Percentiles rank a stretch among this genome's conserved stretches.
phyloP scores from a whole-genome alignment of 2,329 filamentous ascomycete species.

The Dryadomyces quercus-mongolicae region DNA sequence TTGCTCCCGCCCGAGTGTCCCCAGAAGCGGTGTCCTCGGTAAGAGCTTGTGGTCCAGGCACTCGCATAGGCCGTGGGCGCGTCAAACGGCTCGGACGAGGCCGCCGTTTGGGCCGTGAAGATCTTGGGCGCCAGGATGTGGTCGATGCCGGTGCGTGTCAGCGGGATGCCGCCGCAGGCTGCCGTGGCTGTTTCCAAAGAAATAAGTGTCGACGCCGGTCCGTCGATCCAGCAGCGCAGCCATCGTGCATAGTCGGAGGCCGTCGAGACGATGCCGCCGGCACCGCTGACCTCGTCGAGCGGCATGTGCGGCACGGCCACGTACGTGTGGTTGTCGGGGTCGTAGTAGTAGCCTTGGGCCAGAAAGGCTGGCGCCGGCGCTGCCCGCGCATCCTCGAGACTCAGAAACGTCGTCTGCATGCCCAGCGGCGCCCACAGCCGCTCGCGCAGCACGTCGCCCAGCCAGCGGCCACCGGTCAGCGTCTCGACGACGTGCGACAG shows the following conservation, averaged over 20 bases:
- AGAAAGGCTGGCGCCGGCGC: conserved; percentile 18
- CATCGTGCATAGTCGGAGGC: conserved; percentile 39
- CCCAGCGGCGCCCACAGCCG: conserved; percentile 30
- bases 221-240: conserved; percentile 33
- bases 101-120: conserved; percentile 11
- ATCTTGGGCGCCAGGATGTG: conserved; percentile 22
- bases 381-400: conserved; percentile 18
- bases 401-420: conserved; percentile 28
- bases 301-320: conserved; percentile 16
- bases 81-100: conserved; percentile 16
- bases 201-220: background rate
- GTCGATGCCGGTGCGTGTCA: conserved; percentile 20
- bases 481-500: conserved; percentile 32
- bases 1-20: conserved; percentile 30
- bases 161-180: conserved; percentile 16
- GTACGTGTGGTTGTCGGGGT: conserved; percentile 15
- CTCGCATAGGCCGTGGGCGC: conserved; percentile 22
- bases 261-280: conserved; percentile 30
- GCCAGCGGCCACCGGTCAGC: conserved; percentile 19
- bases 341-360: conserved; percentile 30
- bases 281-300: conserved; percentile 23
- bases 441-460: conserved; percentile 26
- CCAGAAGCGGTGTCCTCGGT: conserved; percentile 28
- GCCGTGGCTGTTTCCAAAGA: background rate
- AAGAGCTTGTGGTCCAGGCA: conserved; percentile 25